Evolutionary conservation across 495 filamentous ascomycete genomes (phyloP), one percentile per base, ranked within the genome.

Genomic region (Penicillium turbatum): DNA sequence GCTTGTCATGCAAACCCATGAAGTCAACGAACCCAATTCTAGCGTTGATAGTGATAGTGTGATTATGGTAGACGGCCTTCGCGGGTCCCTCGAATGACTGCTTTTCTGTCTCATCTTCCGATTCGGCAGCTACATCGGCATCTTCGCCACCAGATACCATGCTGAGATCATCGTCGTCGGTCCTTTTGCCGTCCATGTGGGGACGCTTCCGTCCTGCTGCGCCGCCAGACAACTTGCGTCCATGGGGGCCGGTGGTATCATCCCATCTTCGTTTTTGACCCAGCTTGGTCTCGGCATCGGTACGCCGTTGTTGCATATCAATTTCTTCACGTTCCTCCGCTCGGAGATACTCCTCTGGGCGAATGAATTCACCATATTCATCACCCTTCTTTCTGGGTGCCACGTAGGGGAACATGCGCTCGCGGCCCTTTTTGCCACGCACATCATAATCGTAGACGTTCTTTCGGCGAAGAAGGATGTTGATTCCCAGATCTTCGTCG

Each of bases 201-300:
- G 77, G 76, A 30, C 75, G 71, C 54, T 83, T 82, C 43, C 64
- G 69, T 15, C 63, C 62, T 19, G 31, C 47, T 8, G 59, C 56
- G 45, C 68, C 61, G 21, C 69, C 69, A 11, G 72, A 67, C 30
- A 62, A 42, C 43, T 66, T 64, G 13, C 67, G 68, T 31, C 72
- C 75, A 24, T 70, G 68, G 3, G 73, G 56, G 1, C 71, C 78
- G 12, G 41, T 26, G 10, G 82, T 68, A 51, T 96, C 90, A 49
- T 90, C 87, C 89, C 91, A 97, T 70, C 89, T 91, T 40, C 93
- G 81, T 69, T 98, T 98, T 74, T 92, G 90, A 19, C 95, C 95
- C 32, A 97, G 79, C 31, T 82, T 81, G 24, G 83, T 86, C 56
- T 88, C 62, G 21, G 68, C 67, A n/a, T 74, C 66, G 26, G 80